Evolutionary conservation across 2,329 filamentous ascomycete species (phyloP), one percentile per base, ranked within the genome.

Genomic region (Xylaria sp.): DNA sequence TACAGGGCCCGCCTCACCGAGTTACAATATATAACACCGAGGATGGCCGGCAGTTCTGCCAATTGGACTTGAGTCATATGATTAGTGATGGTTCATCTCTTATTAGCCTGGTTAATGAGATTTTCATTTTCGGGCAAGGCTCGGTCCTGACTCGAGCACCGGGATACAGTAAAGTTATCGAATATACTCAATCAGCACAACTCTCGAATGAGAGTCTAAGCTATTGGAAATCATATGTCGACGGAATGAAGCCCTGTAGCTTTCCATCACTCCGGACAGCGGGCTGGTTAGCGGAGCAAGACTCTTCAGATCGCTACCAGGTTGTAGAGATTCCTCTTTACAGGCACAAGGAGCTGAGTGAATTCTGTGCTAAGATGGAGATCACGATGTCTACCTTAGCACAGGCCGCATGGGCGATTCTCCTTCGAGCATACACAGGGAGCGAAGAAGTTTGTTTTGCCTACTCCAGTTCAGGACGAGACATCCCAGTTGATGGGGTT

Each of bases 391-490:
- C 56, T 4, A 59, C 56, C 21, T 37, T 33, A 1, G 28, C 46
- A 45, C 56, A 59, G 28, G 56, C 56, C 2, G 56, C 17, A 14
- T 59, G 56, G 56, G 56, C 56, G n/a, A 23, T 59, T 46, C 56
- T 59, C 14, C 47, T 59, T 23, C 56, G 47, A 25, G 25, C 17
- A 9, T 59, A 52, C 42, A 37, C 56, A 12, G 38, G 56, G 11
- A 59, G 52, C 28, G 56, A 59, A 21, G 56, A 59, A 25, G 47
- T 59, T 19, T 59, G 49, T n/a, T 59, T 59, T 46, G 47, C 37
- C 28, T 53, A 59, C 17, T 52, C 56, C 14, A 37, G 37, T n/a
- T 52, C 56, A 4, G 56, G 56, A 37, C 56, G 56, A 14, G 56
- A 59, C 38, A 33, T 59, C 15, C 47, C 19, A 35, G 37, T 59